Evolutionary conservation across 2,329 filamentous ascomycete species (phyloP), one percentile per base, ranked within the genome.

Genomic region (Xylariaceae sp.): DNA sequence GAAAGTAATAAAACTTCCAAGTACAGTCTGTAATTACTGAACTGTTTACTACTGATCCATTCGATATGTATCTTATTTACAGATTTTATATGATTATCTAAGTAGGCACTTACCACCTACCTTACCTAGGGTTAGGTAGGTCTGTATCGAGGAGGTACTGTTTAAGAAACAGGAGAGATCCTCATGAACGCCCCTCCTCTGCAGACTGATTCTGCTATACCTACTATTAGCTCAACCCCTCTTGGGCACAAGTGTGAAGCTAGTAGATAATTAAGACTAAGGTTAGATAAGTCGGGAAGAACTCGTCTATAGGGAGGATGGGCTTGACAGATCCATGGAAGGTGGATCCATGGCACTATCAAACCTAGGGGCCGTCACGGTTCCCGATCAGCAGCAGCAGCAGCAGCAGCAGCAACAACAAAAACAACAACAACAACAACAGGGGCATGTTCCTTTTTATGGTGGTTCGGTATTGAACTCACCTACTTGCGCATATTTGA

Each of bases 331-430:
- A 52, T 19, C 19, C 19, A 19, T 47, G 41, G 19, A 26, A 51
- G 50, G 40, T 46, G 47, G 48, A 45, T 41, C 50, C 42, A 43
- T 48, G 51, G 37, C 34, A 43, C 32, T 9, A 56, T 44, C 43
- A 44, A 19, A 19, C 19, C 19, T 37, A 11, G 35, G 3, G 35
- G 8, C 8, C 3, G 35, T 37, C 35, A 11, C 35, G 8, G 35
- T 37, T 6, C 35, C 35, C 35, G 35, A 37, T 37, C 35, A 37
- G 35, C 35, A 37, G 8, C 19, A 19, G 19, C 19, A 19, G 19
- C 19, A 19, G 19, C 19, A 19, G 19, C 19, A 19, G 19, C 19
- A 19, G 19, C 19, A 19, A 19, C 19, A 19, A 19, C 19, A 19
- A 19, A 19, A 19, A 19, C 19, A 19, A 19, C 19, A 19, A 19